These are phyloP conservation scores for Aspergillus awamori DNA, from an alignment of 2,329 filamentous ascomycete genomes.

Conservation along the genomic window DNA sequence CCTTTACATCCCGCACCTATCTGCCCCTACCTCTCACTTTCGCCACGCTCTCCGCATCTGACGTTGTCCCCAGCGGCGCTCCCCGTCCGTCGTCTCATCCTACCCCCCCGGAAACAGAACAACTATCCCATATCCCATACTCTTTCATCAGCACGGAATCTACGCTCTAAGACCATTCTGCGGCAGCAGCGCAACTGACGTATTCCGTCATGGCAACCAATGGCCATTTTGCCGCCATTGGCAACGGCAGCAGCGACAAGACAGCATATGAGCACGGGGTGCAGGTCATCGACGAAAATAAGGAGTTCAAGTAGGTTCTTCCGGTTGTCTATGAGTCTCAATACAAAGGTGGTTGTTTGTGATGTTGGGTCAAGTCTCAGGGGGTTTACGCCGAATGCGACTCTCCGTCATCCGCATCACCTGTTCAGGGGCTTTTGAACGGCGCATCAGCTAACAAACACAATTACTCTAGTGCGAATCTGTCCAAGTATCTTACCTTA, in stretches of 20 bases:
- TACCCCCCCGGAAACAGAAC: not conserved
- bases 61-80: conserved; percentile 17
- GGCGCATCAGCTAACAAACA: conserved; percentile 14
- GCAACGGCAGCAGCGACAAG: conserved; percentile 41
- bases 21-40: conserved; percentile 9
- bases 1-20: conserved; percentile 13
- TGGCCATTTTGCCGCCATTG: conserved; percentile 50
- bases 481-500: conserved; percentile 78
- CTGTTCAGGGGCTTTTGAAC: not conserved
- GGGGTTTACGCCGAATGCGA: not conserved
- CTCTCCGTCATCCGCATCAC: not conserved
- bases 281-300: conserved; percentile 94
- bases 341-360: not conserved
- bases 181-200: conserved; percentile 12
- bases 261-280: conserved; percentile 81
- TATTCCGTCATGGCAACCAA: conserved; percentile 44
- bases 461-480: conserved; percentile 61
- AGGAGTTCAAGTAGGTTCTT: conserved; percentile 83
- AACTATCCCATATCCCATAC: not conserved
- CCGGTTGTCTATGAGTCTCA: conserved; percentile 1
- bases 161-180: not conserved
- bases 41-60: conserved; percentile 19
- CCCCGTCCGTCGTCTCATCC: not conserved
- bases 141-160: not conserved
- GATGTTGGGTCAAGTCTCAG: not conserved